Percentiles rank a stretch among this genome's conserved stretches.
Conservation (phyloP, 495 filamentous ascomycete species). For the Peziza echinospora region DNA sequence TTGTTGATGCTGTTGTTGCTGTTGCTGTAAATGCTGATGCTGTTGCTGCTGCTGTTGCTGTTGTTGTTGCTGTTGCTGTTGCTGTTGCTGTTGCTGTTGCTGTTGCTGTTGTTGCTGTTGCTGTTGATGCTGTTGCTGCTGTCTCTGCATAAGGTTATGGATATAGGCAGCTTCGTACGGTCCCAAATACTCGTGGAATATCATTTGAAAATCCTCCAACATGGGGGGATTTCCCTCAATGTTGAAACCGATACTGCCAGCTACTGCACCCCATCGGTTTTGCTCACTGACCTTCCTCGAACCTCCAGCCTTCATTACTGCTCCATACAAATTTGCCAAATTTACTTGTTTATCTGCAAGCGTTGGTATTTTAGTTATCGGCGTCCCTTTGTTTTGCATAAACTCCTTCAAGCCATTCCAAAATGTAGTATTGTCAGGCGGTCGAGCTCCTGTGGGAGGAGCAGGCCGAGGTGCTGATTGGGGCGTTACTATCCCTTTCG, state of each 20-base stretch:
- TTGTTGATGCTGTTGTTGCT: conserved; percentile 17
- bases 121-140: conserved; percentile 25
- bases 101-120: conserved; percentile 22
- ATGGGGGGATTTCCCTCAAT: conserved; percentile 29
- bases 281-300: conserved; percentile 37
- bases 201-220: conserved; percentile 41
- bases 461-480: conserved; percentile 5
- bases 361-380: conserved; percentile 45
- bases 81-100: conserved; percentile 21
- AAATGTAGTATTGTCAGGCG: conserved; percentile 25
- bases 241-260: conserved; percentile 22
- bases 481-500: conserved; percentile 7
- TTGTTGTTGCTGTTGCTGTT: conserved; percentile 21
- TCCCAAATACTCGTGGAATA: conserved; percentile 53
- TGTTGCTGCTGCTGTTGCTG: conserved; percentile 16
- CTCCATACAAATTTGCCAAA: conserved; percentile 50
- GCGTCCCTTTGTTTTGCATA: conserved; percentile 45
- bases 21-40: conserved; percentile 5
- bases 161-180: conserved; percentile 55
- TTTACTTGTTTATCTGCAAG: conserved; percentile 49
- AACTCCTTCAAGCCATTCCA: conserved; percentile 49
- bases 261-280: conserved; percentile 35
- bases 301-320: conserved; percentile 55
- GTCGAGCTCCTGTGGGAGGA: conserved; percentile 31
- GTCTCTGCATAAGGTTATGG: conserved; percentile 25